Evolutionary conservation across 345 rosid genomes (phyloP).

Genomic region (Orychophragmus violaceus): DNA sequence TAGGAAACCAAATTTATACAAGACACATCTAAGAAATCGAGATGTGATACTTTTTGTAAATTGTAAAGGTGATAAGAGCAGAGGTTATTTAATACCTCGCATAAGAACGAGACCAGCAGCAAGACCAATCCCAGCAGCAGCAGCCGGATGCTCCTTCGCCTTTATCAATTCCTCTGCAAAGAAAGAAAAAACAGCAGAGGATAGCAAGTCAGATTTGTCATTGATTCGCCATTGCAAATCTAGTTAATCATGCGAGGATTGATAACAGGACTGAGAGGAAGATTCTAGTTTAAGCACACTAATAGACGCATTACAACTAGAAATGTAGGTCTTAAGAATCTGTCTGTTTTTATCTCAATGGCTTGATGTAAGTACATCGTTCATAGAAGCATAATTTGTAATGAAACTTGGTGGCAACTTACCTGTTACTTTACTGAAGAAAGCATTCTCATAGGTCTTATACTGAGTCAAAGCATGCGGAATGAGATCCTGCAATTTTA

Average conservation of each 20-base stretch:
- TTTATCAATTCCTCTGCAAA: slow-evolving; percentile 50
- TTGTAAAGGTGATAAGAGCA: not conserved
- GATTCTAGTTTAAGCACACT: not conserved
- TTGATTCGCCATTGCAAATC: not conserved
- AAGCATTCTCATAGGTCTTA: slow-evolving; percentile 40
- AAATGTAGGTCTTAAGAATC: not conserved
- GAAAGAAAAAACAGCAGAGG: not conserved
- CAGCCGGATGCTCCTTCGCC: slow-evolving; percentile 69
- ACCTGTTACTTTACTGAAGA: slow-evolving; percentile 49
- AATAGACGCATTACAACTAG: not conserved
- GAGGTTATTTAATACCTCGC: slow-evolving; percentile 50
- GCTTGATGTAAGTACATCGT: not conserved
- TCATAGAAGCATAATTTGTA: not conserved
- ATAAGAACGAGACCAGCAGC: slow-evolving; percentile 63
- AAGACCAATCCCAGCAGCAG: slow-evolving; percentile 54
- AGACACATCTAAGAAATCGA: not conserved
- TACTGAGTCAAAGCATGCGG: slow-evolving; percentile 38
- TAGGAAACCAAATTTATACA: not conserved
- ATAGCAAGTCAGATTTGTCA: not conserved
- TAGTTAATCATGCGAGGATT: not conserved
- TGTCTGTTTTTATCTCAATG: not conserved
- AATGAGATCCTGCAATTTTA: slow-evolving; percentile 37
- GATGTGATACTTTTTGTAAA: not conserved
- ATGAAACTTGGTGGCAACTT: not conserved
- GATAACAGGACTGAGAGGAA: not conserved